These are phyloP conservation scores for Nigrospora oryzae DNA, from an alignment of 2,329 filamentous ascomycete species.

Conservation along the genomic window DNA sequence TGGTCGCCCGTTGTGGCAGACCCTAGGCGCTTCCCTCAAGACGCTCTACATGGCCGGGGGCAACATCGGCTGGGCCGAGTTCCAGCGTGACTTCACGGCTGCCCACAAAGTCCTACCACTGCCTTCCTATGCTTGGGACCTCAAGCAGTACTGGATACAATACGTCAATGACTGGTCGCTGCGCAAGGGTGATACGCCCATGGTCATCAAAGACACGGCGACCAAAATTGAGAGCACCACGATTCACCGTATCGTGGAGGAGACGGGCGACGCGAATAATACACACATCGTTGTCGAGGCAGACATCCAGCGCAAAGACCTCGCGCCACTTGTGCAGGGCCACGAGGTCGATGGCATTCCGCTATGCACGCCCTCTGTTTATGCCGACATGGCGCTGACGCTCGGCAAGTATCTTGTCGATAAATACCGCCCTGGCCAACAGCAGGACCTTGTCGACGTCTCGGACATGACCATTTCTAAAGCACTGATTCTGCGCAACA, in stretches of 20 bases:
- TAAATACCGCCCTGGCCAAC: conserved; percentile 29
- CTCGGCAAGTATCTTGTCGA: conserved; percentile 46
- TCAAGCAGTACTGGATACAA: conserved; percentile 45
- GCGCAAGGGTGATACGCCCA: conserved; percentile 45
- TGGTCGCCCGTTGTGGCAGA: conserved; percentile 10
- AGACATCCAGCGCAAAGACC: conserved; percentile 43
- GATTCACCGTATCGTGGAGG: conserved; percentile 19
- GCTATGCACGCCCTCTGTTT: conserved; percentile 34
- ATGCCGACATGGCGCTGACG: conserved; percentile 52
- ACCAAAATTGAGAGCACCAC: conserved; percentile 8
- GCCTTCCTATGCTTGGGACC: conserved; percentile 54
- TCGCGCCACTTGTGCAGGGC: conserved; percentile 43
- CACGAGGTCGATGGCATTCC: conserved; percentile 13
- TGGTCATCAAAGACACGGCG: conserved; percentile 2
- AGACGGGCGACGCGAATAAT: conserved; percentile 25
- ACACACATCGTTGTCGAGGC: conserved; percentile 44
- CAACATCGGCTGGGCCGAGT: conserved; percentile 40
- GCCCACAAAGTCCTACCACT: conserved; percentile 44
- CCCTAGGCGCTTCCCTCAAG: conserved; percentile 36
- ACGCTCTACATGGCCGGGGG: conserved; percentile 39
- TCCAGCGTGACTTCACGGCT: conserved; percentile 44
- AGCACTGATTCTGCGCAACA: conserved; percentile 36
- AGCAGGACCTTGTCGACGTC: conserved; percentile 29
- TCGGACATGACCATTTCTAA: conserved; percentile 40
- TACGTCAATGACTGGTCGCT: conserved; percentile 50